These are phyloP conservation scores for Vitis rotundifolia DNA, from an alignment of 164 flowering plant species.

Conservation along the genomic window DNA sequence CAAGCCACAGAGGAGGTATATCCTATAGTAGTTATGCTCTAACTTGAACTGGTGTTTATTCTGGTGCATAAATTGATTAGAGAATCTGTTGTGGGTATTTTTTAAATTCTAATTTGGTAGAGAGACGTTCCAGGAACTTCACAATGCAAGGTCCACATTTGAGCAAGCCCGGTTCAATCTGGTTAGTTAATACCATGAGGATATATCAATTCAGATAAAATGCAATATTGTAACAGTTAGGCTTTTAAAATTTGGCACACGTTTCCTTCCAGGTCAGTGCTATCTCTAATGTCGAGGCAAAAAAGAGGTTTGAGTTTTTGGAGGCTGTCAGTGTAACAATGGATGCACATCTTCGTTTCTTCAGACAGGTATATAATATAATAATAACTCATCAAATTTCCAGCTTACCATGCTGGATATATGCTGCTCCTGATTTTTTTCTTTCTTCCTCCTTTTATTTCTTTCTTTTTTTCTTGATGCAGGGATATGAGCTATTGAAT, in stretches of 20 bases:
- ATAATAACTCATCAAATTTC: too few relatives aligned
- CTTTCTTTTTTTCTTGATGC: constrained; percentile 2
- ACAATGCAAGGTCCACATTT: constrained; percentile 79
- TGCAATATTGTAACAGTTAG: background rate
- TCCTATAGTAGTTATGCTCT: background rate
- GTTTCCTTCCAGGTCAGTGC: constrained; percentile 61
- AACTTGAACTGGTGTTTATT: background rate
- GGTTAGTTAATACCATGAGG: constrained; percentile 43
- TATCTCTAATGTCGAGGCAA: constrained; percentile 91
- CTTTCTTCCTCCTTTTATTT: background rate
- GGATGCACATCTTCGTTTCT: constrained; percentile 97
- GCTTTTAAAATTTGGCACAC: background rate
- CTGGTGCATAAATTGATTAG: constrained; percentile 6
- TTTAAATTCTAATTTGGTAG: constrained; percentile 43
- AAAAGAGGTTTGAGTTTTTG: constrained; percentile 93
- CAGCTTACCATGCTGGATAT: too few relatives aligned
- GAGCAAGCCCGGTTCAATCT: constrained; percentile 97
- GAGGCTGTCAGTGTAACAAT: constrained; percentile 96
- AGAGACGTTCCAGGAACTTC: constrained; percentile 80
- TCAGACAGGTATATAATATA: constrained; percentile 65
- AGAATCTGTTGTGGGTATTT: constrained; percentile 19
- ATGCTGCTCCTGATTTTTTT: constrained; percentile 6
- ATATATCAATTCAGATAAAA: background rate
- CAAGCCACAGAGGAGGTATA: constrained; percentile 62
- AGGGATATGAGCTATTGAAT: constrained; percentile 98